Evolutionary conservation across 148 eudicot genomes (phyloP).

Genomic region (Rhododendron henanense): DNA sequence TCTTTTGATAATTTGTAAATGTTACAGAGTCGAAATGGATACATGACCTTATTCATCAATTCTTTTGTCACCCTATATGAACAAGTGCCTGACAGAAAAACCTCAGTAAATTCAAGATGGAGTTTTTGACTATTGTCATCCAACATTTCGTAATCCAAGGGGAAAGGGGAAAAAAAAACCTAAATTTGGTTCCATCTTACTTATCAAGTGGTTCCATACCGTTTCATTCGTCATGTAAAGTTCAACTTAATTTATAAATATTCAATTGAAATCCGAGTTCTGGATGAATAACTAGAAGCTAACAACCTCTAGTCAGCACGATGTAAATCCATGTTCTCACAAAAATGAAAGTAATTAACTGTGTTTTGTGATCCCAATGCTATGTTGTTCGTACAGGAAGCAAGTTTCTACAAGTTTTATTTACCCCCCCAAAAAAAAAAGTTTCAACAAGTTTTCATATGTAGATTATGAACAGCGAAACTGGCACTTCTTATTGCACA

Average conservation of each 20-base stretch:
- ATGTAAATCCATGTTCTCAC: not conserved
- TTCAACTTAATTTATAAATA: not conserved
- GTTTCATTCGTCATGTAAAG: not conserved
- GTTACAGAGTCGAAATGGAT: not conserved
- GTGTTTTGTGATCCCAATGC: not conserved
- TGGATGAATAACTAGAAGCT: not conserved
- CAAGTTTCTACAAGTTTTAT: not conserved
- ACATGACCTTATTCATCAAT: not conserved
- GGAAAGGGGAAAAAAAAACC: not conserved
- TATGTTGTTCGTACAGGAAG: conserved; percentile 1
- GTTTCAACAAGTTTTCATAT: not conserved
- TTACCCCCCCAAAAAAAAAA: no score
- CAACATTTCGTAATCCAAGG: not conserved
- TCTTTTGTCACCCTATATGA: not conserved
- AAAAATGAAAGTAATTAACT: not conserved
- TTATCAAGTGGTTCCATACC: not conserved
- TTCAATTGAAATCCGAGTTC: not conserved
- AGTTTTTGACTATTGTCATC: not conserved
- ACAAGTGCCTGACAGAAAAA: not conserved
- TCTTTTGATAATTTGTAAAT: not conserved
- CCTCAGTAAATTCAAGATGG: not conserved
- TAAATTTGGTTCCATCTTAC: not conserved
- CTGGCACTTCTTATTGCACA: not conserved
- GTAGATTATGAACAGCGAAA: not conserved
- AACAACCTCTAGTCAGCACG: not conserved